Evolutionary conservation across 306 rosid genomes (phyloP).

Genomic region (Styphnolobium japonicum): DNA sequence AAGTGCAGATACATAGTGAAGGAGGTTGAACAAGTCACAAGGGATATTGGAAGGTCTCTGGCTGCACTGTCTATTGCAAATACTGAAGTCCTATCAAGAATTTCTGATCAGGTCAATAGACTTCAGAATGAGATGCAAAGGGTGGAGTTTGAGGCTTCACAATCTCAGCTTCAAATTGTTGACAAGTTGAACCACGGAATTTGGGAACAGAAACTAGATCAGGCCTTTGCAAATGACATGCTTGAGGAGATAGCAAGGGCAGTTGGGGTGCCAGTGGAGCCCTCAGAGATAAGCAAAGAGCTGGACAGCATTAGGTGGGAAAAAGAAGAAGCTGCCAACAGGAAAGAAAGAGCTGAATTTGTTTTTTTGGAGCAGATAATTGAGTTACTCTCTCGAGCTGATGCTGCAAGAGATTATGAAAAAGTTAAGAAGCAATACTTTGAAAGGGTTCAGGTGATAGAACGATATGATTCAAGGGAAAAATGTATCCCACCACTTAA

Average conservation of each 20-base stretch:
- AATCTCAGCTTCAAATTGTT: slow-evolving; percentile 58
- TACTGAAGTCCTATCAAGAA: slow-evolving; percentile 58
- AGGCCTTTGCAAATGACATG: slow-evolving; percentile 72
- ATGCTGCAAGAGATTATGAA: slow-evolving; percentile 84
- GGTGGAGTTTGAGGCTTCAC: slow-evolving; percentile 73
- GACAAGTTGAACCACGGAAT: slow-evolving; percentile 70
- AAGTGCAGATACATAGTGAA: slow-evolving; percentile 67
- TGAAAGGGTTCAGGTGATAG: slow-evolving; percentile 61
- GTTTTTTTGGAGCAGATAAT: slow-evolving; percentile 70
- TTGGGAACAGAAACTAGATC: slow-evolving; percentile 63
- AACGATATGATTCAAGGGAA: slow-evolving; percentile 51
- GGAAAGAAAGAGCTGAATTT: slow-evolving; percentile 72
- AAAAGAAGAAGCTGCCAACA: slow-evolving; percentile 68
- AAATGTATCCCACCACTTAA: slow-evolving; percentile 56
- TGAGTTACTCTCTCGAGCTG: slow-evolving; percentile 78
- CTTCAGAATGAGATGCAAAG: slow-evolving; percentile 80
- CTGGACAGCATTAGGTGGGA: slow-evolving; percentile 69
- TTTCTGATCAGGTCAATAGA: slow-evolving; percentile 67
- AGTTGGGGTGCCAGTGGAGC: slow-evolving; percentile 85
- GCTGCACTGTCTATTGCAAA: slow-evolving; percentile 63
- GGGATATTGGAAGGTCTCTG: slow-evolving; percentile 70
- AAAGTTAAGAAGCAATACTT: slow-evolving; percentile 65
- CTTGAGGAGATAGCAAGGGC: slow-evolving; percentile 69
- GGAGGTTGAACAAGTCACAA: slow-evolving; percentile 74
- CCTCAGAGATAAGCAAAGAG: slow-evolving; percentile 80